Percentiles rank a stretch among this genome's conserved stretches.
Conservation (phyloP, 495 filamentous ascomycete species). For the Aspergillus baeticus region DNA sequence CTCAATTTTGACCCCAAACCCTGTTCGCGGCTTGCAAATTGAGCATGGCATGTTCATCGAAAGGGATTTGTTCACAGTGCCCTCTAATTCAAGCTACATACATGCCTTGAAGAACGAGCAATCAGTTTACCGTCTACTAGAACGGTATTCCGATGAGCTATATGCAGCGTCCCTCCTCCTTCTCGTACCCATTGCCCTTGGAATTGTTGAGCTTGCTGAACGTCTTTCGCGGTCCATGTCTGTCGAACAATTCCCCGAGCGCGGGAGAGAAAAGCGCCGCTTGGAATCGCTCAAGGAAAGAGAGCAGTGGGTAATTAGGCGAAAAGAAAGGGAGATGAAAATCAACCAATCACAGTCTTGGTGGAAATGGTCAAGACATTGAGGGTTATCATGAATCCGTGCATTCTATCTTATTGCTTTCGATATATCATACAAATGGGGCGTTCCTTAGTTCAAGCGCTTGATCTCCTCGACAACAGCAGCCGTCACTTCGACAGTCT, state of each 20-base stretch:
- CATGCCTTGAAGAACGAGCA: background rate
- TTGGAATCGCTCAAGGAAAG: background rate
- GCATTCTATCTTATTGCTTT: background rate
- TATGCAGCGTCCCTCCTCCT: conserved; percentile 1
- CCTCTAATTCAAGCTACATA: background rate
- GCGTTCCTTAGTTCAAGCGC: conserved; percentile 19
- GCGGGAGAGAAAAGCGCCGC: conserved; percentile 7
- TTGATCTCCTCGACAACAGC: conserved; percentile 60
- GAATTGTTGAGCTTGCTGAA: conserved; percentile 3
- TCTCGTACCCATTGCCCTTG: conserved; percentile 4
- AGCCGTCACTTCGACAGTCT: conserved; percentile 59
- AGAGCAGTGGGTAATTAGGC: conserved; percentile 1
- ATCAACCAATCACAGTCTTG: background rate
- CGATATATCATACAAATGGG: background rate
- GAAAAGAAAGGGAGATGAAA: conserved; percentile 1
- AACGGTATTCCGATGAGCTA: background rate
- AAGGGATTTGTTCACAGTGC: background rate
- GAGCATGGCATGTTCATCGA: conserved; percentile 1
- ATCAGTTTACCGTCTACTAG: background rate
- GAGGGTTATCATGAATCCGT: background rate
- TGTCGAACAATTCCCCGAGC: conserved; percentile 8
- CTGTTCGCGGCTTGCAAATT: background rate
- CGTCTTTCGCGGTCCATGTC: background rate
- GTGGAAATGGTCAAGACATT: conserved; percentile 1
- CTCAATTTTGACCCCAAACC: background rate